Evolutionary conservation across 768 basidiomycete genomes (phyloP).

Genomic region (Boletus reticuloceps): DNA sequence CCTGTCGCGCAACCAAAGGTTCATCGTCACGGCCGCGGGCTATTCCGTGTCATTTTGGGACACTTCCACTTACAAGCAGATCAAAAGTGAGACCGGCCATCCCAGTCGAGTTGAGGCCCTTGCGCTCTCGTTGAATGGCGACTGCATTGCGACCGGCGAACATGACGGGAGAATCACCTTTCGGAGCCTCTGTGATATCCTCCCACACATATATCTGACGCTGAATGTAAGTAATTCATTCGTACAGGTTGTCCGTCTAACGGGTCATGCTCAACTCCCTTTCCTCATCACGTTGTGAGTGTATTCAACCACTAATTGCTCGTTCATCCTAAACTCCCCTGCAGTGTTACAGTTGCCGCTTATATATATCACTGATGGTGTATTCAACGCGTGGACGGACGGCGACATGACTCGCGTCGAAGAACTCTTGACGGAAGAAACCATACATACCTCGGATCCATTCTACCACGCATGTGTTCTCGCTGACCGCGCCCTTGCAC

Average conservation of each 20-base stretch:
- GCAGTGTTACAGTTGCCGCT: not conserved
- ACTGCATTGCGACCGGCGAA: not conserved
- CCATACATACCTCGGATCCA: not conserved
- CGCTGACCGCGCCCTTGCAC: not conserved
- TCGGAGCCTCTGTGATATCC: not conserved
- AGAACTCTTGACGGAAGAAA: not conserved
- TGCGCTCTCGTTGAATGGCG: not conserved
- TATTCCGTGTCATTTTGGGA: not conserved
- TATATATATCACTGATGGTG: not conserved
- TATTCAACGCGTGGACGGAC: not conserved
- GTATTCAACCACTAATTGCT: accelerated
- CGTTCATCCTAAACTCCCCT: not conserved
- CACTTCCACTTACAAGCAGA: not conserved
- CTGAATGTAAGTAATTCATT: not conserved
- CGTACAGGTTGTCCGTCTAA: too few relatives aligned
- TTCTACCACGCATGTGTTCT: not conserved
- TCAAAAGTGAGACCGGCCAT: too few relatives aligned
- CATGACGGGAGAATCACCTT: not conserved
- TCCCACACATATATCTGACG: not conserved
- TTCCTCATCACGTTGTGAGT: not conserved
- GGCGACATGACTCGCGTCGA: not conserved
- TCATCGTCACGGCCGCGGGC: not conserved
- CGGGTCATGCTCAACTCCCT: too few relatives aligned
- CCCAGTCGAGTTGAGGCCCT: too few relatives aligned
- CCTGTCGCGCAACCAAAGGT: not conserved